Base-by-base conservation (phyloP, 306 rosid genomes). In the Medicago ruthenica region DNA sequence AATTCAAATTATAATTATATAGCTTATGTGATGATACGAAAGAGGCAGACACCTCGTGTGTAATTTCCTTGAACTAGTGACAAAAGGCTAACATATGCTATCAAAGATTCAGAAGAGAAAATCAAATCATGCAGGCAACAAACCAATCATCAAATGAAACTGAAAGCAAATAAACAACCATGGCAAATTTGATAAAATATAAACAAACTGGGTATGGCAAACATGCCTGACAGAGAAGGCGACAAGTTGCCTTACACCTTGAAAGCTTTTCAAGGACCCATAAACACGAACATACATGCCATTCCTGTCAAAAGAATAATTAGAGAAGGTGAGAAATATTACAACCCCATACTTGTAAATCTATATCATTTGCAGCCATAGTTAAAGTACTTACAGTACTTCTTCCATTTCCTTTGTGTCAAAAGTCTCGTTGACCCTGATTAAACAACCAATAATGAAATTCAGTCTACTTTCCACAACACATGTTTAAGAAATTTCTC, bases 191-290 rank as follows among this genome's bases (percentile, higher is more conserved):
- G 34, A 20, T 64, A 27, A 60, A 44, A 41, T 8, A 47, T 18
- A 60, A 12, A 65, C 37, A 71, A 27, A 27, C 36, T 24, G 39
- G 24, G 37, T 17, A 8, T 24, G 13, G 80, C 51, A 7, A 81
- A 51, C 67, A 68, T 83, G 82, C 99, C 98, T 92, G 78, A 89
- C 96, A 63, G 97, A 88, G 79, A 92, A 92, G 73, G 97, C 98
- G 18, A 79, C 86, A 36, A 90, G 75, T 67, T 87, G 92, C 80
- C 69, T 91, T 44, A 75, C 85, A 11, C 93, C 96, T 83, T 90
- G 96, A 78, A 96, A 87, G 79, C 85, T 85, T 79, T 90, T 96
- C 91, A 92, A 62, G 81, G 88, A 88, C 75, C 99, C 98, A 81
- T 80, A 85, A 16, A 92, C 90, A 74, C 97, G 96, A 68, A 86